Evolutionary conservation across 768 basidiomycete species (phyloP).

Genomic region (Suillus weaverae): DNA sequence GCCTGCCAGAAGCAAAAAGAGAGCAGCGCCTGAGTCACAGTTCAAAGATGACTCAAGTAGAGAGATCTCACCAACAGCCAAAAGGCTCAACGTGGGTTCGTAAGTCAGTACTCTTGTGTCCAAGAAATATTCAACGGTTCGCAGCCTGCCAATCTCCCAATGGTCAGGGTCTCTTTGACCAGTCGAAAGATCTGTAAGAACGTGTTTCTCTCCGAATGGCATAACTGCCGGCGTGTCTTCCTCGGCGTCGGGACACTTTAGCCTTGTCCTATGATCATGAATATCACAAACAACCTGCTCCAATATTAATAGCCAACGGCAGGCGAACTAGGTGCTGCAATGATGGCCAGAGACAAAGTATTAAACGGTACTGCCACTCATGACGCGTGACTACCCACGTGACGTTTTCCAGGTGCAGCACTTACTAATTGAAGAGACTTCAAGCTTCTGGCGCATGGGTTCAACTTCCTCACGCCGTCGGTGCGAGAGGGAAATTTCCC

Average conservation of each 20-base stretch:
- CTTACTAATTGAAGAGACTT: neutral
- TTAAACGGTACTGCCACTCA: neutral
- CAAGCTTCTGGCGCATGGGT: neutral
- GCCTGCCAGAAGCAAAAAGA: slow-evolving; percentile 39
- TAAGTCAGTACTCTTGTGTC: slow-evolving; percentile 54
- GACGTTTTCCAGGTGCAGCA: neutral
- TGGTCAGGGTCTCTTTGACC: slow-evolving; percentile 56
- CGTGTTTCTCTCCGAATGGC: neutral
- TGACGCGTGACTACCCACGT: neutral
- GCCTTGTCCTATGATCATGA: neutral
- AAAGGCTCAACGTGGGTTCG: slow-evolving; percentile 58
- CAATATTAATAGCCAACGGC: neutral
- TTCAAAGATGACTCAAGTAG: neutral
- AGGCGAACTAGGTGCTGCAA: neutral
- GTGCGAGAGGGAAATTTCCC: neutral
- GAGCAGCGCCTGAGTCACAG: neutral
- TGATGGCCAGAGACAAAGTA: neutral
- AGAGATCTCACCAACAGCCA: slow-evolving; percentile 55
- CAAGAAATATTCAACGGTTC: slow-evolving; percentile 48
- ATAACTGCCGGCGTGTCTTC: neutral
- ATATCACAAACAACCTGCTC: neutral
- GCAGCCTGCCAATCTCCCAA: slow-evolving; percentile 55
- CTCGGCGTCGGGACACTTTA: neutral
- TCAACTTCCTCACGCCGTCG: neutral
- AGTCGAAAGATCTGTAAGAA: slow-evolving; percentile 51